Evolutionary conservation across 257 asterid genomes (phyloP).

Genomic region (Anisodus tanguticus): DNA sequence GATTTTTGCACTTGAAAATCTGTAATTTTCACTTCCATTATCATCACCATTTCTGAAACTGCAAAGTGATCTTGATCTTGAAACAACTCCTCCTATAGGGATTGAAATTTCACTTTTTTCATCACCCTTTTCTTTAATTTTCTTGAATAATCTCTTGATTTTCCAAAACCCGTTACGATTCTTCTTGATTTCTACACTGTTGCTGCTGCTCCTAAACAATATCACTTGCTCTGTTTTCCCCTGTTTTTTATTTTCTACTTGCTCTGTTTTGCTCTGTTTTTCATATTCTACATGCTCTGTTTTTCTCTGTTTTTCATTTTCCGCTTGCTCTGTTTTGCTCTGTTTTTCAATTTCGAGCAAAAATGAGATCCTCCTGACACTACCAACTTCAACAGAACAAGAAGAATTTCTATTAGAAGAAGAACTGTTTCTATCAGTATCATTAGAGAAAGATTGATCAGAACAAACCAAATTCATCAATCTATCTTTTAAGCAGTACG

Average conservation of each 20-base stretch:
- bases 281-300: not conserved
- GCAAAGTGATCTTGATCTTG: constrained; percentile 86
- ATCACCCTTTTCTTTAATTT: constrained; percentile 56
- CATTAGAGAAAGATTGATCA: constrained; percentile 67
- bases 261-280: no score
- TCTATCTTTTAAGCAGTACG: constrained; percentile 70
- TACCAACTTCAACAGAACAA: constrained; percentile 66
- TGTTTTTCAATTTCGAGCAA: constrained; percentile 63
- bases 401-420: constrained; percentile 64
- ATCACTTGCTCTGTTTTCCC: constrained; percentile 51
- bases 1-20: constrained; percentile 74
- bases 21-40: constrained; percentile 51
- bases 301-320: constrained; percentile 46
- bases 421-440: not conserved
- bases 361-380: constrained; percentile 78
- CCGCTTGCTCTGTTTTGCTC: constrained; percentile 27
- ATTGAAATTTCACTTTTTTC: constrained; percentile 51
- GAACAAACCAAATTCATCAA: constrained; percentile 69
- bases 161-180: constrained; percentile 69
- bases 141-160: constrained; percentile 67
- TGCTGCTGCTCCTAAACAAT: constrained; percentile 70
- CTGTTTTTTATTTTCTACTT: constrained; percentile 53
- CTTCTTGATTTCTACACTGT: constrained; percentile 79
- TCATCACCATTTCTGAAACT: constrained; percentile 69
- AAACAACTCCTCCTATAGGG: constrained; percentile 29